These are phyloP conservation scores for Colletotrichum karsti DNA, from an alignment of 2,329 filamentous ascomycete species.

Conservation along the genomic window DNA sequence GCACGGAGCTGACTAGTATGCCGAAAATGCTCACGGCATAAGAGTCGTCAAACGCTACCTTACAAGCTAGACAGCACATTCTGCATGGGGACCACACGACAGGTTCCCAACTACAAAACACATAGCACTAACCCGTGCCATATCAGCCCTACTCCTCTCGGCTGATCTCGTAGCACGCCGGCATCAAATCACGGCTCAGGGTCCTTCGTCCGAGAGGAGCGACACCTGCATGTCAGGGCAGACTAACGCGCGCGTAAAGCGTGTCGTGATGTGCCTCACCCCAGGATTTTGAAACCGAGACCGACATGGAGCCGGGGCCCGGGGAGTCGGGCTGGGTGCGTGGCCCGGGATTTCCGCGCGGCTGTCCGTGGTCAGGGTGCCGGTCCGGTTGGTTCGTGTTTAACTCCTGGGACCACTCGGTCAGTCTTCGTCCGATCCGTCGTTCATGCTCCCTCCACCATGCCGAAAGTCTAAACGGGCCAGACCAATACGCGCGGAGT, in stretches of 20 bases:
- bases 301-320: background rate
- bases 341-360: too few relatives aligned
- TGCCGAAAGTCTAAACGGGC: slow-evolving; percentile 6
- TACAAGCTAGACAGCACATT: background rate
- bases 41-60: background rate
- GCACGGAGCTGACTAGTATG: background rate
- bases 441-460: slow-evolving; percentile 21
- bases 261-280: slow-evolving; percentile 5
- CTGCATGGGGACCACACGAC: background rate
- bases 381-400: background rate
- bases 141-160: background rate
- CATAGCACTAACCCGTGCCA: too few relatives aligned
- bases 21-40: background rate
- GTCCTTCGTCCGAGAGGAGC: background rate
- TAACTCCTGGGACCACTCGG: background rate
- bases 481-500: background rate
- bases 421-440: slow-evolving; percentile 11
- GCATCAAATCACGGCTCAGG: background rate
- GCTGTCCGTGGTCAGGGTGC: too few relatives aligned
- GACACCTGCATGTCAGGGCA: background rate
- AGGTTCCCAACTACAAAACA: background rate
- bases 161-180: background rate
- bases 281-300: slow-evolving; percentile 1
- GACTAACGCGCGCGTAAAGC: background rate
- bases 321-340: background rate